Evolutionary conservation across 768 basidiomycete genomes (phyloP), one percentile per base, ranked within the genome.

Genomic region (Trametes gibbosa): DNA sequence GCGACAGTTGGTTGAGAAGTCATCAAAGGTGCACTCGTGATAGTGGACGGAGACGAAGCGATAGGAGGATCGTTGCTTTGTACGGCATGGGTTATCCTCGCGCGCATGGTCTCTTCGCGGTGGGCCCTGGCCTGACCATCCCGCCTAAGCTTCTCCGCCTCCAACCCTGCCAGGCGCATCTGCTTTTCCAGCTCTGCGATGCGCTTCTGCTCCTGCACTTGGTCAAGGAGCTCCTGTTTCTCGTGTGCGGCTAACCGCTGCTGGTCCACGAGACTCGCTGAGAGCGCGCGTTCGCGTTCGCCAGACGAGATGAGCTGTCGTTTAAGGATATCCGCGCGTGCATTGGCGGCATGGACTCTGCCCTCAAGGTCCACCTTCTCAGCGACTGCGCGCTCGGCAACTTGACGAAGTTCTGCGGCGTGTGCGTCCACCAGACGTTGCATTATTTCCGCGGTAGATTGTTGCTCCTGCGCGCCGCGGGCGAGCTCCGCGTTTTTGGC

Each of bases 181-280:
- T 54, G 23, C 19, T 53, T 40, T 21, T 56, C 56, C 32, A 32
- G 34, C 32, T 58, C 61, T 3, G 42, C 40, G 3, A 13, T 13
- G 27, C 48, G 51, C 19, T 58, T 50, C 46, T 47, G 37, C 13
- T 58, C 52, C 29, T 45, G 14, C 19, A 62, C 23, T 19, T 46
- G 45, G 24, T 21, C 34, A 21, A 56, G 41, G 0, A 56, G 60
- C n/a, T 46, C 45, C 7, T 41, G n/a, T 17, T 47, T 56, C 35
- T 56, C 54, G 14, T 40, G 34, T 9, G 35, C 23, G 17, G 50
- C 50, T 9, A 14, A 6, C 3, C 50, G 60, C 43, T 53, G 40
- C 37, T 40, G 37, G 29, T 46, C 35, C 25, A 41, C 50, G 13
- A 61, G 35, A 61, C 56, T 23, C 60, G 53, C 48, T 23, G 46